A percentile compares a stretch with the other conserved stretches of the same genome.
Evolutionary conservation across 1,284 basidiomycete genomes (phyloP).

Genomic region (Ustilago bromivora): DNA sequence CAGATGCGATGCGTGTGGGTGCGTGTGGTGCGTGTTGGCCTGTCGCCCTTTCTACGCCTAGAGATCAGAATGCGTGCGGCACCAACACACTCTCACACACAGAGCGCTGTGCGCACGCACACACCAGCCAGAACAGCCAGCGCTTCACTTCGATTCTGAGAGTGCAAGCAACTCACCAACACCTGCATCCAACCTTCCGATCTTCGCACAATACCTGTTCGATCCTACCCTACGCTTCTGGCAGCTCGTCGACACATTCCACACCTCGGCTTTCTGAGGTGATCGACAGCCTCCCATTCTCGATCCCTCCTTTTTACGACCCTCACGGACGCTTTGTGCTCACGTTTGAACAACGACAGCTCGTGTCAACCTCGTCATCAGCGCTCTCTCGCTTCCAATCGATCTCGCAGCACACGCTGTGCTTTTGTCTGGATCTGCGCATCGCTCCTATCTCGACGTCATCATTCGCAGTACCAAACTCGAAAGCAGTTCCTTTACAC

Average conservation of each 20-base stretch:
- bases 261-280: not conserved
- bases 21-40: no score
- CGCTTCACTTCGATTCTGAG: conserved; percentile 8
- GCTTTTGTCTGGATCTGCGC: not conserved
- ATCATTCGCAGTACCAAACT: not conserved
- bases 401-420: not conserved
- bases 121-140: conserved; percentile 1
- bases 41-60: not conserved
- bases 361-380: conserved; percentile 8
- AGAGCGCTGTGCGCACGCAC: not conserved
- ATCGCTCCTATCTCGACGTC: not conserved
- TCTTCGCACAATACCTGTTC: conserved; percentile 15
- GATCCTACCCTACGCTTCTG: not conserved
- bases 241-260: conserved; percentile 18
- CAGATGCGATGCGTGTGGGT: no score
- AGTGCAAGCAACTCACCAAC: not conserved
- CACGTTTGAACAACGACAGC: not conserved
- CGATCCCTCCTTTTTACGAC: not conserved
- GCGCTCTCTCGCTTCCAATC: not conserved
- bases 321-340: conserved; percentile 9
- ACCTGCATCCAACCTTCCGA: conserved; percentile 25
- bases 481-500: not conserved
- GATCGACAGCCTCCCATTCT: not conserved
- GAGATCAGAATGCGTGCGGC: not conserved
- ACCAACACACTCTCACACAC: not conserved